phyloP scores from a whole-genome alignment of 2,329 filamentous ascomycete genomes.

The Chalara sp. region DNA sequence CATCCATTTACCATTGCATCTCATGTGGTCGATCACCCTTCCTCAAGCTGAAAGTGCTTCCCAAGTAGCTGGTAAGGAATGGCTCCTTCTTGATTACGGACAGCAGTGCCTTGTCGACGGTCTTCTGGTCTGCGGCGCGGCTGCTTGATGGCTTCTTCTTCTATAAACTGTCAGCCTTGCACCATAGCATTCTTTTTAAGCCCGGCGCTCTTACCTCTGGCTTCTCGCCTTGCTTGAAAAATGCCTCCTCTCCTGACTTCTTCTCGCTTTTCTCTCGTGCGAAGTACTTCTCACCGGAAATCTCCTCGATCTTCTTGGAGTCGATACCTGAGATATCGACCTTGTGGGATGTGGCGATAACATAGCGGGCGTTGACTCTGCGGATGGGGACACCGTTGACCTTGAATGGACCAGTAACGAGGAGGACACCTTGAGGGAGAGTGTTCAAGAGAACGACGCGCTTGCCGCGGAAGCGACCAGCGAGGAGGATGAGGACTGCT shows the following conservation, averaged over 20 bases:
- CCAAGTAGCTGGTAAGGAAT: slow-evolving; percentile 87
- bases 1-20: slow-evolving; percentile 86
- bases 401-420: slow-evolving; percentile 99
- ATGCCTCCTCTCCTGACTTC: slow-evolving; percentile 96
- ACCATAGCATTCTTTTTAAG: slow-evolving; percentile 4
- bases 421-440: slow-evolving; percentile 94
- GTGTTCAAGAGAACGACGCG: slow-evolving; percentile 98
- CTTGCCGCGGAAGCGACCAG: slow-evolving; percentile 99
- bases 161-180: slow-evolving; percentile 39
- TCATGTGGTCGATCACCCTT: slow-evolving; percentile 99
- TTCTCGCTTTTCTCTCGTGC: slow-evolving; percentile 89
- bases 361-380: slow-evolving; percentile 88
- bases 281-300: slow-evolving; percentile 80
- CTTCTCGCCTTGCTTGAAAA: slow-evolving; percentile 99
- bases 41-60: slow-evolving; percentile 94
- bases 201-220: slow-evolving; percentile 59
- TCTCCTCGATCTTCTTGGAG: slow-evolving; percentile 79
- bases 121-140: slow-evolving; percentile 96
- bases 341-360: slow-evolving; percentile 84
- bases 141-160: slow-evolving; percentile 94
- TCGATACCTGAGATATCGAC: slow-evolving; percentile 83
- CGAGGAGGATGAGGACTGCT: slow-evolving; percentile 96
- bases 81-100: slow-evolving; percentile 98
- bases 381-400: slow-evolving; percentile 98
- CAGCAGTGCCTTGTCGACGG: slow-evolving; percentile 92